Conservation (phyloP, 306 rosid species). For the Corylus heterophylla region DNA sequence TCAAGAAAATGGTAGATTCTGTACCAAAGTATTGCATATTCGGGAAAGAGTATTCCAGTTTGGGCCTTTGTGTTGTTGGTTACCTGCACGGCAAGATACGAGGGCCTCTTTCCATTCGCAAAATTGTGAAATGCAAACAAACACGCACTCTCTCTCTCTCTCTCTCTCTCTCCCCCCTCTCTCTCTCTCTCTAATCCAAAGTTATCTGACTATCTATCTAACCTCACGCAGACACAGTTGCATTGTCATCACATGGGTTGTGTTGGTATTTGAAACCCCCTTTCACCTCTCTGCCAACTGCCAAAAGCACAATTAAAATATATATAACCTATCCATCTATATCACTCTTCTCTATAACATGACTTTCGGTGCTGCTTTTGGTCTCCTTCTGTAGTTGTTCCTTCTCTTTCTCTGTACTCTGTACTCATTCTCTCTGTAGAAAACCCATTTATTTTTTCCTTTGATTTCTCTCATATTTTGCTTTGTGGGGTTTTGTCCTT, state of each 20-base stretch:
- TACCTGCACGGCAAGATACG: background rate
- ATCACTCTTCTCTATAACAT: slow-evolving; percentile 2
- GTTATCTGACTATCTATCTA: no score
- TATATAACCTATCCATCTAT: background rate
- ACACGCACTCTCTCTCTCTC: no score
- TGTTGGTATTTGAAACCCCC: background rate
- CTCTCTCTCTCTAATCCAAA: background rate
- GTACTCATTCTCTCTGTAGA: slow-evolving; percentile 5
- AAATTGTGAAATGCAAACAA: background rate
- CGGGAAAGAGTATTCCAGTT: background rate
- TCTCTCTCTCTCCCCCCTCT: no score
- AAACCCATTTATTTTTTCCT: background rate
- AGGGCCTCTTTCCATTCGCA: background rate
- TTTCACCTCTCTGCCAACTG: slow-evolving; percentile 17
- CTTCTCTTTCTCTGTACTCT: slow-evolving; percentile 14
- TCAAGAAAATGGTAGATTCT: background rate
- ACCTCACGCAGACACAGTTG: background rate
- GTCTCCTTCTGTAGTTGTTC: background rate
- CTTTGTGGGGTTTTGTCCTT: slow-evolving; percentile 4
- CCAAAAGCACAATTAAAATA: slow-evolving; percentile 7
- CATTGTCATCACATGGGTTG: background rate
- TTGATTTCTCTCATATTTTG: background rate
- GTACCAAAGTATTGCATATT: background rate
- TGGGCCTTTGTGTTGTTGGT: background rate
- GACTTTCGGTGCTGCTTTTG: slow-evolving; percentile 21